Evolutionary conservation across 2,329 filamentous ascomycete species (phyloP).

Genomic region (Fusarium decemcellulare): DNA sequence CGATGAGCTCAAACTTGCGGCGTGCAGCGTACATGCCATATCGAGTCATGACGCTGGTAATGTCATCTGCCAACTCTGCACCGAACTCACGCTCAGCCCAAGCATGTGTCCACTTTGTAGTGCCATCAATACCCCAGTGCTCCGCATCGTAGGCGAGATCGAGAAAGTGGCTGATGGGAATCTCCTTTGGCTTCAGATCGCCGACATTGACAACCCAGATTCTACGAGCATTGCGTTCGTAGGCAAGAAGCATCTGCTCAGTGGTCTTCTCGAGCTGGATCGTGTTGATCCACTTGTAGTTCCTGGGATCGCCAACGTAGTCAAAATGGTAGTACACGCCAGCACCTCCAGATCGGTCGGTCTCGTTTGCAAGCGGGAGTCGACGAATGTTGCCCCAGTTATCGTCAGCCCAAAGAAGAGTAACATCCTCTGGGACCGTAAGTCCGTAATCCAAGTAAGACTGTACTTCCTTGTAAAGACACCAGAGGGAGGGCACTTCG

Average conservation of each 20-base stretch:
- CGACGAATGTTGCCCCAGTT: slow-evolving; percentile 74
- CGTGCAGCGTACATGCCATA: slow-evolving; percentile 68
- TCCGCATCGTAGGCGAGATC: slow-evolving; percentile 70
- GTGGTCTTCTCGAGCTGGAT: slow-evolving; percentile 48
- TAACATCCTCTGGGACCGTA: slow-evolving; percentile 73
- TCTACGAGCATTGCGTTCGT: slow-evolving; percentile 61
- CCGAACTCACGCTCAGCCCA: slow-evolving; percentile 69
- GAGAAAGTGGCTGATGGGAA: slow-evolving; percentile 69
- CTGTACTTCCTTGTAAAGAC: slow-evolving; percentile 77
- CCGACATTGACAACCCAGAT: slow-evolving; percentile 77
- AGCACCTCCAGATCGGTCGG: slow-evolving; percentile 66
- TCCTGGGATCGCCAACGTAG: slow-evolving; percentile 73
- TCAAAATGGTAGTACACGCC: slow-evolving; percentile 74
- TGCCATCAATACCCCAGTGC: slow-evolving; percentile 52
- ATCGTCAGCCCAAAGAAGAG: slow-evolving; percentile 74
- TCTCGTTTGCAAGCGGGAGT: slow-evolving; percentile 69
- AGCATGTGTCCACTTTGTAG: slow-evolving; percentile 54
- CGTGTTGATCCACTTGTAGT: slow-evolving; percentile 73
- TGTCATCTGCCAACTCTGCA: slow-evolving; percentile 57
- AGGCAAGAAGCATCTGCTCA: slow-evolving; percentile 63
- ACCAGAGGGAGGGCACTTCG: slow-evolving; percentile 67
- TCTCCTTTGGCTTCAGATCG: slow-evolving; percentile 71
- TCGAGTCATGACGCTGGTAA: slow-evolving; percentile 61
- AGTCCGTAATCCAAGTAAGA: slow-evolving; percentile 73
- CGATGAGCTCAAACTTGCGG: slow-evolving; percentile 73